Conservation (phyloP, 2,329 filamentous ascomycete species). For the Camptophora hylomeconis region DNA sequence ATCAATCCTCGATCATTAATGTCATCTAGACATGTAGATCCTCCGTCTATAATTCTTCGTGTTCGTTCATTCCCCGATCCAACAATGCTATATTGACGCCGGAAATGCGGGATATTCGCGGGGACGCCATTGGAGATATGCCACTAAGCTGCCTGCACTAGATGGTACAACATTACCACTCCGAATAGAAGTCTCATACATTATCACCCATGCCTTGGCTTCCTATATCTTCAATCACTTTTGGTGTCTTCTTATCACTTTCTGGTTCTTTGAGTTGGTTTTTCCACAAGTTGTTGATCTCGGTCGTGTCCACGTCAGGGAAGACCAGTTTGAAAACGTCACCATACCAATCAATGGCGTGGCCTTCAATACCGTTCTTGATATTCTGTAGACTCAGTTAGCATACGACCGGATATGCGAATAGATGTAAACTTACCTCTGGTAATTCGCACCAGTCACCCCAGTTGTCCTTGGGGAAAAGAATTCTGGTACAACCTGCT, state of each 20-base stretch:
- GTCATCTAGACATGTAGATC: too few relatives aligned
- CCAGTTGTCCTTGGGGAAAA: slow-evolving; percentile 91
- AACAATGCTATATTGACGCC: too few relatives aligned
- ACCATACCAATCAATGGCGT: slow-evolving; percentile 81
- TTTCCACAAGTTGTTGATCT: slow-evolving; percentile 62
- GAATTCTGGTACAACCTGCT: slow-evolving; percentile 81
- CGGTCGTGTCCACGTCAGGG: slow-evolving; percentile 58
- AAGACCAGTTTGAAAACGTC: slow-evolving; percentile 92
- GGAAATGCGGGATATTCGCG: too few relatives aligned
- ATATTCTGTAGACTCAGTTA: slow-evolving; percentile 81
- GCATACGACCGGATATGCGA: slow-evolving; percentile 21
- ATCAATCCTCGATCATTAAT: too few relatives aligned
- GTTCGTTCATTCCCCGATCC: too few relatives aligned
- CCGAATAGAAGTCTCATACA: too few relatives aligned
- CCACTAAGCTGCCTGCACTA: too few relatives aligned
- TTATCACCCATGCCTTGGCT: too few relatives aligned
- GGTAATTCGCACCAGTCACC: slow-evolving; percentile 96
- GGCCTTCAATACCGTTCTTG: slow-evolving; percentile 88
- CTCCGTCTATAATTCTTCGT: too few relatives aligned
- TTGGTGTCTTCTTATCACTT: slow-evolving; percentile 27
- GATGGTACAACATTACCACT: too few relatives aligned
- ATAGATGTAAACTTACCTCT: slow-evolving; percentile 52
- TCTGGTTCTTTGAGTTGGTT: slow-evolving; percentile 45
- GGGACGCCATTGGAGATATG: too few relatives aligned
- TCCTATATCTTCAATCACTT: slow-evolving; percentile 10